Conservation (phyloP, 371 early-diverging fungal genomes). For the Mucor saturninus region DNA sequence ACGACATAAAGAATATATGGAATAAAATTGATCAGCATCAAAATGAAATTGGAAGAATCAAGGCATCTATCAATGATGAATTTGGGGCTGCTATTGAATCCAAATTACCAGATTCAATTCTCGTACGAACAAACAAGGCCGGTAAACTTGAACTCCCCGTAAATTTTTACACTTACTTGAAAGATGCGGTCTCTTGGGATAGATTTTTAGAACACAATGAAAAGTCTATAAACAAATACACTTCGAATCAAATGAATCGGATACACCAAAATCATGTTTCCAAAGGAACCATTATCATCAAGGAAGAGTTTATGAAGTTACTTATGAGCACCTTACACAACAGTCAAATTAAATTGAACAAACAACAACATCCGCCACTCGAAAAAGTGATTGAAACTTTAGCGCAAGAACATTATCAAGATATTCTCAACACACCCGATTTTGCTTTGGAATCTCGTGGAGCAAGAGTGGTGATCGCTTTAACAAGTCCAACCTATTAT, state of each 20-base stretch:
- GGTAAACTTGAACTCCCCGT: slow-evolving; percentile 6
- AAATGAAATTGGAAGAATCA: background rate
- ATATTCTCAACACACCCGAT: slow-evolving; percentile 65
- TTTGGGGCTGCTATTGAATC: background rate
- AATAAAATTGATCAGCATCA: background rate
- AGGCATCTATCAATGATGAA: background rate
- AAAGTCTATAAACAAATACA: slow-evolving; percentile 2
- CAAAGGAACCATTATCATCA: slow-evolving; percentile 15
- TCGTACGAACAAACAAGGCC: slow-evolving; percentile 11
- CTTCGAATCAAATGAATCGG: background rate
- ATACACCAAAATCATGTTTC: slow-evolving; percentile 5
- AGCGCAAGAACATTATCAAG: slow-evolving; percentile 51
- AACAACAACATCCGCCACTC: background rate
- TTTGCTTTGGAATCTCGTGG: slow-evolving; percentile 73
- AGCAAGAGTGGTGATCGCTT: slow-evolving; percentile 60
- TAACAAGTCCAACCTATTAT: slow-evolving; percentile 42
- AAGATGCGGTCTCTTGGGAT: slow-evolving; percentile 11
- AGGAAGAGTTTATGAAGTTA: slow-evolving; percentile 16
- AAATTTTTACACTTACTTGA: slow-evolving; percentile 4
- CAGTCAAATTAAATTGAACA: background rate
- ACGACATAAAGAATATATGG: too few relatives aligned
- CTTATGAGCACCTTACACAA: slow-evolving; percentile 4
- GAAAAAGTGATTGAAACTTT: slow-evolving; percentile 40
- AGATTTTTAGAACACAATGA: slow-evolving; percentile 13
- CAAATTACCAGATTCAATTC: slow-evolving; percentile 6